Evolutionary conservation across 805 yeast species (phyloP).

Genomic region (Metschnikowia shivogae): DNA sequence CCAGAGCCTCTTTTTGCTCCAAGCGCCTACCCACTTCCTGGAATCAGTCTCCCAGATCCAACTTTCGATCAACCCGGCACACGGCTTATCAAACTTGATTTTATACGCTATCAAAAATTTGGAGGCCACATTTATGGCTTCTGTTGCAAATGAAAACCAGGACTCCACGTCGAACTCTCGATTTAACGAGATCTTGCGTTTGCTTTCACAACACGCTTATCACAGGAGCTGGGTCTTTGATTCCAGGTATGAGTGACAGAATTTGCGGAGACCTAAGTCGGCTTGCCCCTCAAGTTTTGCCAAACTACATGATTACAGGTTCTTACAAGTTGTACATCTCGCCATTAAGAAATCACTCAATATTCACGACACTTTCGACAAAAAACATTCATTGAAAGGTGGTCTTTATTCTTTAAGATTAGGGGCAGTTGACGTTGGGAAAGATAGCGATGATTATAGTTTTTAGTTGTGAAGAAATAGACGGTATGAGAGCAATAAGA

Average conservation of each 20-base stretch:
- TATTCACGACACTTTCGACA: conserved; percentile 42
- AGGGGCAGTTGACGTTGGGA: too few relatives aligned
- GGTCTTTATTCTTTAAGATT: too few relatives aligned
- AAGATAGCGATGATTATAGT: too few relatives aligned
- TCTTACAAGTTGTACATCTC: conserved; percentile 18
- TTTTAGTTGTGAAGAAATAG: too few relatives aligned
- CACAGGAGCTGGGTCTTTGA: conserved; percentile 57
- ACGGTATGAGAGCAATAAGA: too few relatives aligned
- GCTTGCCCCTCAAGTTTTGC: conserved; percentile 41
- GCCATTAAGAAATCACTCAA: conserved; percentile 23
- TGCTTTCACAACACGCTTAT: conserved; percentile 44
- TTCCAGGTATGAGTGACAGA: conserved; percentile 54
- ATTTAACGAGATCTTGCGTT: conserved; percentile 38
- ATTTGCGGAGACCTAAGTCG: conserved; percentile 52
- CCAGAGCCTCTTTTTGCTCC: conserved; percentile 75
- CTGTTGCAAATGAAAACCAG: conserved; percentile 18
- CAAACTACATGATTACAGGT: conserved; percentile 38
- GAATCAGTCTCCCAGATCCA: conserved; percentile 28
- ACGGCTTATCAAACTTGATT: conserved; percentile 42
- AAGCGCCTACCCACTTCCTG: conserved; percentile 43
- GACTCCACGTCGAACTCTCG: conserved; percentile 26
- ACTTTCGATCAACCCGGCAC: conserved; percentile 44
- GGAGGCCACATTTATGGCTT: conserved; percentile 30
- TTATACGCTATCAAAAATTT: conserved; percentile 34
- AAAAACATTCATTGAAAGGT: too few relatives aligned